These are phyloP conservation scores for Aspergillus puulaauensis DNA, from an alignment of 2,329 filamentous ascomycete species.

Conservation along the genomic window DNA sequence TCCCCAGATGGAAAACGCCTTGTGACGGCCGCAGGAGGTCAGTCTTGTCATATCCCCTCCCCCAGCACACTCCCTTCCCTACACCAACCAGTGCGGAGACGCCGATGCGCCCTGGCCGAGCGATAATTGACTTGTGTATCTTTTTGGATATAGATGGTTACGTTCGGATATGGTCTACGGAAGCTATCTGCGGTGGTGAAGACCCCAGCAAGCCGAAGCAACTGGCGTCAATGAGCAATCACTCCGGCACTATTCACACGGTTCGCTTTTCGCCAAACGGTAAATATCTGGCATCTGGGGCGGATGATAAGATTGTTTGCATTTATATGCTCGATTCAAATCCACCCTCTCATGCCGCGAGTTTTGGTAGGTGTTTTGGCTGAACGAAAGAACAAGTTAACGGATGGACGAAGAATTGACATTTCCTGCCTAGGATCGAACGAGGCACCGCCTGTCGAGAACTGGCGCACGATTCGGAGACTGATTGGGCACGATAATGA, in stretches of 20 bases:
- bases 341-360: constrained; percentile 71
- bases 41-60: constrained; percentile 27
- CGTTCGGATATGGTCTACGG: constrained; percentile 96
- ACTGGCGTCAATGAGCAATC: constrained; percentile 96
- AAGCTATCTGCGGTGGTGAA: constrained; percentile 80
- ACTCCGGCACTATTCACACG: constrained; percentile 94
- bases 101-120: neutral
- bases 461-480: constrained; percentile 93
- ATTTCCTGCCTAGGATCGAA: constrained; percentile 61
- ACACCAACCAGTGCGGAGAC: neutral
- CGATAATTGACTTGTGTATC: constrained; percentile 11
- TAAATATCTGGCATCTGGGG: constrained; percentile 92
- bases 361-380: constrained; percentile 64
- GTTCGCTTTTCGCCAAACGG: constrained; percentile 96
- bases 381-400: neutral
- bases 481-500: constrained; percentile 98
- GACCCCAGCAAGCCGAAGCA: constrained; percentile 79
- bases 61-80: neutral
- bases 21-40: constrained; percentile 90
- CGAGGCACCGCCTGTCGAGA: constrained; percentile 90
- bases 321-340: constrained; percentile 89
- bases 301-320: constrained; percentile 98
- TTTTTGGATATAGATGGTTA: constrained; percentile 68
- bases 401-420: constrained; percentile 1
- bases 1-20: constrained; percentile 90